Base-by-base conservation (phyloP, 495 filamentous ascomycete species). In the Xylaria venustula region DNA sequence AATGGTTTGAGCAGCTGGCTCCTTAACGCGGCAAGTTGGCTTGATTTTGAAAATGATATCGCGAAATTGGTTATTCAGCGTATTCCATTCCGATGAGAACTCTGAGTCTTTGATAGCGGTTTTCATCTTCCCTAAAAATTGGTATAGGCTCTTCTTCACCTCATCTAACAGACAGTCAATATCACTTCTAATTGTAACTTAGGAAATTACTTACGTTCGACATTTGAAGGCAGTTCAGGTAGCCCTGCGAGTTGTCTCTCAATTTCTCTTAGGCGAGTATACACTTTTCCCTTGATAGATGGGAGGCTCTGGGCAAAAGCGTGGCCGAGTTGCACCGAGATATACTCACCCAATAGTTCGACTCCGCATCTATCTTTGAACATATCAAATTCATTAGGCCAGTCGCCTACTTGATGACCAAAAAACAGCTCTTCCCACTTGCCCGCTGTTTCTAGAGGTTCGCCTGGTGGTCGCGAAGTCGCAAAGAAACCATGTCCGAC, bases 401-500 rank as follows among this genome's bases (percentile, higher is more conserved):
- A 90, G 1, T 41, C 30, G 2, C 49, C 51, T 2, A 64, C 57
- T 1, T 75, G 66, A 0, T 75, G 61, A 0, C 73, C 64, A 52
- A 92, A 92, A 66, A 89, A 91, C 0, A 71, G 58, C 2, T 79
- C 74, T 56, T 91, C 89, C 64, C 85, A 83, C 6, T 67, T 64
- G 1, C 82, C 72, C 0, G 88, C 88, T 8, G 77, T 68, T 1
- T 77, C 70, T 49, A 90, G 79, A 25, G 81, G 73, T 26, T 71
- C 60, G 11, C 63, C 66, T 58, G 57, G 85, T 42, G 45, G 71
- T 7, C 41, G 80, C 62, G 71, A 86, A 52, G 83, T 86, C 19
- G 90, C 83, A 54, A 83, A 88, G 56, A 88, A 90, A 0, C 85
- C 85, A 37, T 88, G 78, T 0, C 88, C 88, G 0, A 89, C 79